Conservation (phyloP, 2,329 filamentous ascomycete species). For the Aspergillus nomiae region DNA sequence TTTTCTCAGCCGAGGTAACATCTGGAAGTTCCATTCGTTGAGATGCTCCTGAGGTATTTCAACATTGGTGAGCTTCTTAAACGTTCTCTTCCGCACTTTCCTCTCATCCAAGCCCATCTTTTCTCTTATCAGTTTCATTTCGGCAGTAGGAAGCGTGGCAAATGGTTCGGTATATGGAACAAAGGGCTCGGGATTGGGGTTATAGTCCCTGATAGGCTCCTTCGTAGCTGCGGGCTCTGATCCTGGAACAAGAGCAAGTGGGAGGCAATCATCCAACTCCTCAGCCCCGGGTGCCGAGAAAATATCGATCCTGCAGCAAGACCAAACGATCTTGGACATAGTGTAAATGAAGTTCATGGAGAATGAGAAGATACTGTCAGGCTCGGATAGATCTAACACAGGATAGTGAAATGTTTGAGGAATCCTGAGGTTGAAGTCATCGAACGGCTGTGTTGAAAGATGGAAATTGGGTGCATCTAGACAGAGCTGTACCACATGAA, state of each 20-base stretch:
- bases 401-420: constrained; percentile 46
- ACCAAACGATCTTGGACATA: constrained; percentile 44
- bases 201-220: constrained; percentile 21
- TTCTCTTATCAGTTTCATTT: constrained; percentile 27
- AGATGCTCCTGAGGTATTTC: constrained; percentile 59
- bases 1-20: constrained; percentile 60
- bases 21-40: constrained; percentile 60
- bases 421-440: constrained; percentile 42
- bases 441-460: constrained; percentile 44
- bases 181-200: constrained; percentile 14
- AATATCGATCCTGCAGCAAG: constrained; percentile 45
- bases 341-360: constrained; percentile 49
- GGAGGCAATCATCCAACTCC: constrained; percentile 45
- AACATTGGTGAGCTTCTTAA: constrained; percentile 50
- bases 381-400: constrained; percentile 43
- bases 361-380: constrained; percentile 44
- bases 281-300: constrained; percentile 42
- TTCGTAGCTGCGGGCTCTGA: constrained; percentile 30
- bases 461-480: constrained; percentile 59
- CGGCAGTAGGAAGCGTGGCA: constrained; percentile 22
- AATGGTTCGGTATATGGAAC: constrained; percentile 21
- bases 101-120: constrained; percentile 30
- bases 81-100: constrained; percentile 40
- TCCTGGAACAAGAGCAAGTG: constrained; percentile 41
- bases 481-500: constrained; percentile 64